A percentile compares a stretch with the other conserved stretches of the same genome.
Conservation (phyloP, 805 yeast genomes). For the Sungouiella thailandica region DNA sequence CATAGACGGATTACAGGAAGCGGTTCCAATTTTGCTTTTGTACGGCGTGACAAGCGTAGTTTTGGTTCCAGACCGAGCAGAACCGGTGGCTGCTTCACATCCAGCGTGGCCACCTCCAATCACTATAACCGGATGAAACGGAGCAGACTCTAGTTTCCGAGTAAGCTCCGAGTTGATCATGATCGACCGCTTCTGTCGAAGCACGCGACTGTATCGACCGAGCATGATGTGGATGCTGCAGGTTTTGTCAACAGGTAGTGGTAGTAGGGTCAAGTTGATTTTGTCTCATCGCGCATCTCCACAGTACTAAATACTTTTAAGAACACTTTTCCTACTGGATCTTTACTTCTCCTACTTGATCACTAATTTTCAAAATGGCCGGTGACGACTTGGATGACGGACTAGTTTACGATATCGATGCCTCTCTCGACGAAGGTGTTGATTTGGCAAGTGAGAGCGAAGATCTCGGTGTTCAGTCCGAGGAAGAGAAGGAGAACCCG, state of each 20-base stretch:
- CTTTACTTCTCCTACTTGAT: too few relatives aligned
- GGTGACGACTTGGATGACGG: slow-evolving; percentile 78
- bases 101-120: slow-evolving; percentile 99
- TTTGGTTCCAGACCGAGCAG: slow-evolving; percentile 75
- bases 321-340: too few relatives aligned
- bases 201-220: neutral
- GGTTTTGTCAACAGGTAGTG: too few relatives aligned
- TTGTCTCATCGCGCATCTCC: too few relatives aligned
- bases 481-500: slow-evolving; percentile 8
- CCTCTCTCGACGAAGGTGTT: slow-evolving; percentile 16
- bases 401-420: slow-evolving; percentile 52
- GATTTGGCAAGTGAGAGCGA: slow-evolving; percentile 2
- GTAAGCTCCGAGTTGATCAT: slow-evolving; percentile 34
- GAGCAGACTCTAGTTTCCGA: slow-evolving; percentile 22
- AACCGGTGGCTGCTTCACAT: slow-evolving; percentile 91
- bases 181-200: slow-evolving; percentile 9
- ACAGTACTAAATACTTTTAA: too few relatives aligned
- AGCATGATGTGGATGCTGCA: neutral
- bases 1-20: slow-evolving; percentile 96
- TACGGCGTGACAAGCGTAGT: slow-evolving; percentile 78
- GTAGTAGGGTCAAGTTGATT: too few relatives aligned
- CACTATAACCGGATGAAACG: slow-evolving; percentile 64
- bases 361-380: slow-evolving; percentile 1
- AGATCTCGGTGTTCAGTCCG: slow-evolving; percentile 8
- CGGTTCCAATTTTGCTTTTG: slow-evolving; percentile 75